A percentile compares a stretch with the other conserved stretches of the same genome.
phyloP scores from a whole-genome alignment of 2,329 filamentous ascomycete genomes.

The Pleoardoris graminearum region DNA sequence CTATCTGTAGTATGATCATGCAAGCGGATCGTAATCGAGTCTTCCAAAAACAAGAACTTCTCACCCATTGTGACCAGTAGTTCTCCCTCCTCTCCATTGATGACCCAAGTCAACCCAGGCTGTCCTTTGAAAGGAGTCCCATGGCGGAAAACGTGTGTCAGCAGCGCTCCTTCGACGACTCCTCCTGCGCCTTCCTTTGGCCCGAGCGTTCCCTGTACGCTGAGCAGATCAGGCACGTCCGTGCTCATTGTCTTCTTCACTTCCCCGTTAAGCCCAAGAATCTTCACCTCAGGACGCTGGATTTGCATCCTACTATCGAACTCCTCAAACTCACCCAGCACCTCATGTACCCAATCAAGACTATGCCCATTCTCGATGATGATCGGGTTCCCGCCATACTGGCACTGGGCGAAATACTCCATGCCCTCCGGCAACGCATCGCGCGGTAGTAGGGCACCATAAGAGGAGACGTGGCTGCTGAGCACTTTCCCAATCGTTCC shows the following conservation, averaged over 20 bases:
- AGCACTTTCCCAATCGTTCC: conserved; percentile 49
- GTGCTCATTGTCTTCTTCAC: conserved; percentile 24
- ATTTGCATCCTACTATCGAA: conserved; percentile 19
- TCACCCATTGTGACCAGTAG: conserved; percentile 11
- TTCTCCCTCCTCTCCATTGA: conserved; percentile 24
- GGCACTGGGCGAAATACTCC: conserved; percentile 22
- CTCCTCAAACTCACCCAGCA: conserved; percentile 21
- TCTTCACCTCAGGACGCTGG: conserved; percentile 18
- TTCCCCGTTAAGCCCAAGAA: conserved; percentile 8
- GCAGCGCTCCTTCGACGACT: conserved; percentile 15
- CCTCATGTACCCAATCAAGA: conserved; percentile 25
- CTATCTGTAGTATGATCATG: conserved; percentile 32
- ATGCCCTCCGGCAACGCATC: conserved; percentile 18
- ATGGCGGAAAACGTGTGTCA: conserved; percentile 16
- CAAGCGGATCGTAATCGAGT: conserved; percentile 27
- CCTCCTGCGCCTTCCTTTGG: background rate
- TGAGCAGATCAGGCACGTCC: conserved; percentile 53
- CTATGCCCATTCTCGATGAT: conserved; percentile 26
- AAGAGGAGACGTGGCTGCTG: conserved; percentile 26
- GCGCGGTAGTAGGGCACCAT: conserved; percentile 13
- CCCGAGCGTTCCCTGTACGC: conserved; percentile 40
- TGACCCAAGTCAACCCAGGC: conserved; percentile 18
- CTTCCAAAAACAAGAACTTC: conserved; percentile 9
- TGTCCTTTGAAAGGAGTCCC: conserved; percentile 21
- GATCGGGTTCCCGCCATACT: conserved; percentile 21